Percentiles rank a stretch among this genome's conserved stretches.
Evolutionary conservation across 2,329 filamentous ascomycete genomes (phyloP).

Genomic region (Pyrenochaeta sp.): DNA sequence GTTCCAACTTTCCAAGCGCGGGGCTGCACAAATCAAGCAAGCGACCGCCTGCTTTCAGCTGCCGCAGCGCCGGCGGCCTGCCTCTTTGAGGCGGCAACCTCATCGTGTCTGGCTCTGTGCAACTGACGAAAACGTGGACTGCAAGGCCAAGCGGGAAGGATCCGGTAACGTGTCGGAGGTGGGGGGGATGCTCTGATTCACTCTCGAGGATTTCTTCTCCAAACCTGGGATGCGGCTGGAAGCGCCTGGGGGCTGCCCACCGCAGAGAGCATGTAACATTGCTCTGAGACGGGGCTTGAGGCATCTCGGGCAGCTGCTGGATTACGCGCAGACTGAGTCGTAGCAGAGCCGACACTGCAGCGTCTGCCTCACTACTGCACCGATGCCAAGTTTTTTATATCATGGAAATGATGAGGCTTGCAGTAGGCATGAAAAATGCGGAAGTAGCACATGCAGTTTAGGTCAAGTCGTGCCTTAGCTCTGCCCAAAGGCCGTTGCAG

Average conservation of each 20-base stretch:
- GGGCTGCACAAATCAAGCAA: background rate
- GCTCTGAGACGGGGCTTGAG: conserved; percentile 1
- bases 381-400: conserved; percentile 11
- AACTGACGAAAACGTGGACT: conserved; percentile 8
- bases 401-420: conserved; percentile 22
- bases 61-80: background rate
- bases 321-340: conserved; percentile 1
- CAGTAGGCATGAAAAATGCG: conserved; percentile 15
- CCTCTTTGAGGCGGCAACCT: conserved; percentile 5
- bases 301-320: conserved; percentile 1
- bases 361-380: conserved; percentile 12
- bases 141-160: conserved; percentile 10
- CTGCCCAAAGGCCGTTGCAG: conserved; percentile 3
- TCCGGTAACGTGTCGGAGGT: conserved; percentile 2
- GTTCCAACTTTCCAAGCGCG: too few species aligned
- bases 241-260: conserved; percentile 3
- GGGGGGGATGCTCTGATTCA: conserved; percentile 5
- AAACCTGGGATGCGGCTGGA: background rate
- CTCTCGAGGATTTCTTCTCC: conserved; percentile 7
- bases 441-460: conserved; percentile 9
- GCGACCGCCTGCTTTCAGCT: conserved; percentile 4
- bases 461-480: conserved; percentile 7
- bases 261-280: conserved; percentile 1
- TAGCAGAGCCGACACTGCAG: background rate
- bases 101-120: conserved; percentile 6